A percentile compares a stretch with the other conserved stretches of the same genome.
Evolutionary conservation across 148 eudicot species (phyloP).

Genomic region (Arctostaphylos glauca): DNA sequence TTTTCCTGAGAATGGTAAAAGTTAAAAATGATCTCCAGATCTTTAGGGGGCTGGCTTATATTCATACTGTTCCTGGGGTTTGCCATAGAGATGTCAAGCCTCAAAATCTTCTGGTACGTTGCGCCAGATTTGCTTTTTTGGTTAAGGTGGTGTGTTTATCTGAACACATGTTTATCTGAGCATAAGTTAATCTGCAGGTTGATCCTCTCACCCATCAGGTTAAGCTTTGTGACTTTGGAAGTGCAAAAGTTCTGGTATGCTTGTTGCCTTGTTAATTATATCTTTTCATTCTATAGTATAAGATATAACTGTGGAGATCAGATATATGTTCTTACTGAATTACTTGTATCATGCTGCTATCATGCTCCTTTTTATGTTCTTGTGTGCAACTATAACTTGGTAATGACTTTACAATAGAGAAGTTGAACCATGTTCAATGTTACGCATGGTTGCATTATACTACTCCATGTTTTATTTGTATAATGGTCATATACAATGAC

Average conservation of each 20-base stretch:
- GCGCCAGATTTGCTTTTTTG: constrained; percentile 4
- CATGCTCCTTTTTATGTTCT: background rate
- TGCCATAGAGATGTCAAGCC: constrained; percentile 59
- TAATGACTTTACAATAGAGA: background rate
- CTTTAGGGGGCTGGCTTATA: constrained; percentile 46
- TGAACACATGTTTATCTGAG: background rate
- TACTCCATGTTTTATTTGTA: background rate
- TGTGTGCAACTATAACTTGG: background rate
- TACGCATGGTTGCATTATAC: background rate
- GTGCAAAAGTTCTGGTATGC: constrained; percentile 53
- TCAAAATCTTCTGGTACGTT: constrained; percentile 42
- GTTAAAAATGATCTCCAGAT: constrained; percentile 28
- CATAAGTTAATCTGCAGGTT: constrained; percentile 29
- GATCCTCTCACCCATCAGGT: constrained; percentile 52
- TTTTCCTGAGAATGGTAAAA: background rate
- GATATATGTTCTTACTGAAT: background rate
- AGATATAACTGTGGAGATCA: background rate
- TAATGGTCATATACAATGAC: background rate
- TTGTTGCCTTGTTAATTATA: background rate
- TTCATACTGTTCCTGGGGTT: constrained; percentile 43
- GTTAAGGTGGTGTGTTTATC: background rate
- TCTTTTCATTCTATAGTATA: background rate
- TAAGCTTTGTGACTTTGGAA: constrained; percentile 57
- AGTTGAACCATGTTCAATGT: constrained; percentile 2
- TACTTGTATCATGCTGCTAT: background rate